Conservation (phyloP, 1,284 basidiomycete species). For the Tremellales sp. region DNA sequence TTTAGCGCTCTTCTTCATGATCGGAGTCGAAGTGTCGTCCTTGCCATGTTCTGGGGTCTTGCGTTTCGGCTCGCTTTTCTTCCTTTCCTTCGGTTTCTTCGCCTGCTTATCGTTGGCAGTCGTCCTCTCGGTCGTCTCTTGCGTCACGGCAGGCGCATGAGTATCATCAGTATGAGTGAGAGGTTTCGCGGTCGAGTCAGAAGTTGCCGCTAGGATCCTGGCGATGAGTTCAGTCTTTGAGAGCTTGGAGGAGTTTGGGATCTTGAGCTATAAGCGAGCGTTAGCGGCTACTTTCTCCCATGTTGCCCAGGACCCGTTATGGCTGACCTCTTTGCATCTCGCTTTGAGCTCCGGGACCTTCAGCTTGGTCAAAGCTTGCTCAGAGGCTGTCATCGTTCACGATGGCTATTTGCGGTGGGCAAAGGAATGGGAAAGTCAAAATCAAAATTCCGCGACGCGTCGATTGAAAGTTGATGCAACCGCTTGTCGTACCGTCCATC, state of each 20-base stretch:
- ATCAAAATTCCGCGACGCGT: background rate
- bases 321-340: slow-evolving; percentile 26
- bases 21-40: too few species aligned
- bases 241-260: slow-evolving; percentile 29
- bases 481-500: too few species aligned
- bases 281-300: too few species aligned
- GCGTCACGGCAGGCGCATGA: background rate
- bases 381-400: slow-evolving; percentile 7
- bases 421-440: slow-evolving; percentile 1
- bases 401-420: background rate
- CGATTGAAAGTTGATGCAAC: background rate
- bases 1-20: too few species aligned
- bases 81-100: too few species aligned
- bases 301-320: too few species aligned
- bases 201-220: slow-evolving; percentile 10
- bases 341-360: slow-evolving; percentile 31
- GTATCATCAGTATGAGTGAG: background rate
- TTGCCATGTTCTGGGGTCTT: too few species aligned
- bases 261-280: slow-evolving; percentile 26
- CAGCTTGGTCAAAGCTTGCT: slow-evolving; percentile 8
- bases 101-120: too few species aligned
- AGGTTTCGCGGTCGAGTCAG: background rate
- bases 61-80: too few species aligned
- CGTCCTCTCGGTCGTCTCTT: background rate
- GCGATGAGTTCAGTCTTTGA: slow-evolving; percentile 28